Conservation (phyloP, 75 land plant species). For the Adiantum capillusveneris region DNA sequence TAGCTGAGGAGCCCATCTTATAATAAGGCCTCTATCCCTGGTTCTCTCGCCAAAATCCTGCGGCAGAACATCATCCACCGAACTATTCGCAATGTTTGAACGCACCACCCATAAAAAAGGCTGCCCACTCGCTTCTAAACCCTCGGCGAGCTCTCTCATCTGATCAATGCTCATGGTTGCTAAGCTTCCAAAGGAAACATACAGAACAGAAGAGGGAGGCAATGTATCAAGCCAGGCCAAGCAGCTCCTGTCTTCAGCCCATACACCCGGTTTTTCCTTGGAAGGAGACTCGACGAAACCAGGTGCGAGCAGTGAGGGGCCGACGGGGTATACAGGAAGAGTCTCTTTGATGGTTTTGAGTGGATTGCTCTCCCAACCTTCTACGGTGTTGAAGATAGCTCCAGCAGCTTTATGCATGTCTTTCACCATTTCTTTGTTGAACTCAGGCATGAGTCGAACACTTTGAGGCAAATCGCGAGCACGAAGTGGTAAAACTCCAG, state of each 20-base stretch:
- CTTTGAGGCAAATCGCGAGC: too few species aligned
- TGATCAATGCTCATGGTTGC: constrained; percentile 15
- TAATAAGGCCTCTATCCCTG: constrained; percentile 11
- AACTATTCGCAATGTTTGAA: constrained; percentile 12
- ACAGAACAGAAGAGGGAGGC: constrained; percentile 17
- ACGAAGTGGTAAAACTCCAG: too few species aligned
- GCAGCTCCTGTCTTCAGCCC: constrained; percentile 7
- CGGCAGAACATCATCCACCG: constrained; percentile 7
- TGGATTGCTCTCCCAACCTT: too few species aligned
- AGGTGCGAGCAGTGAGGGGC: too few species aligned
- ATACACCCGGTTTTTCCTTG: too few species aligned
- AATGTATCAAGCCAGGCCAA: constrained; percentile 22
- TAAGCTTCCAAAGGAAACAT: constrained; percentile 38
- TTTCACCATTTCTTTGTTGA: too few species aligned
- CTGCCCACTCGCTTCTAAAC: constrained; percentile 17
- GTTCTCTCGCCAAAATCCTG: constrained; percentile 9
- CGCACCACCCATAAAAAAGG: constrained; percentile 30
- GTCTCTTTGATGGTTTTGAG: too few species aligned
- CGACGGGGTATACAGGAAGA: too few species aligned
- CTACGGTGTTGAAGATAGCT: too few species aligned
- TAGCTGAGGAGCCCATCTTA: constrained; percentile 32
- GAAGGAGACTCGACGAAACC: too few species aligned
- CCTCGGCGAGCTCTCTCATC: constrained; percentile 29
- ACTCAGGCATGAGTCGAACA: too few species aligned
- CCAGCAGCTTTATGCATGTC: too few species aligned